Percentiles rank a stretch among this genome's conserved stretches.
phyloP scores from a whole-genome alignment of 2,329 filamentous ascomycete species.

The Sporothrix dimorphospora region DNA sequence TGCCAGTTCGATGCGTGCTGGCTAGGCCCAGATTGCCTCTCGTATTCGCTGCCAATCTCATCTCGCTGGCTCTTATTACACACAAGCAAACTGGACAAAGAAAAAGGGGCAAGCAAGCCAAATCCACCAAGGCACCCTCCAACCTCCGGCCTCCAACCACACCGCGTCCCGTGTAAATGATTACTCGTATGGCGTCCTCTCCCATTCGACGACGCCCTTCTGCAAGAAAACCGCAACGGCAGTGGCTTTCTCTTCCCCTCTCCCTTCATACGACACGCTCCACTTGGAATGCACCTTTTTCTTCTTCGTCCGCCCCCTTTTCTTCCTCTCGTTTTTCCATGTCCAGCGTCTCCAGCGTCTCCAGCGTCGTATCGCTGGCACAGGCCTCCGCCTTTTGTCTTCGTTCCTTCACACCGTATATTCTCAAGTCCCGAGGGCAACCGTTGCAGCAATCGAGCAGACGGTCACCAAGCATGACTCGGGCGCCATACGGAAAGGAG shows the following conservation, averaged over 20 bases:
- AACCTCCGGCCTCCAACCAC: neutral
- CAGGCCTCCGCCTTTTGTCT: conserved; percentile 8
- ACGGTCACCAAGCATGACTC: conserved; percentile 13
- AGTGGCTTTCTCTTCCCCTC: neutral
- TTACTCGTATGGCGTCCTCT: neutral
- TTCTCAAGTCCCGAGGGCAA: conserved; percentile 3
- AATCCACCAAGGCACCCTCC: neutral
- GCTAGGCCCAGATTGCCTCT: neutral
- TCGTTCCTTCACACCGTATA: neutral
- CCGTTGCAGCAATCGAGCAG: conserved; percentile 9
- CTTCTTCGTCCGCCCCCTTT: conserved; percentile 9
- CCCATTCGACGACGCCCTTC: neutral
- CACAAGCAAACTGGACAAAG: neutral
- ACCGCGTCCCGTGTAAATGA: neutral
- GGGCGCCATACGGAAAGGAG: conserved; percentile 6
- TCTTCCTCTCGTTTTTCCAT: neutral
- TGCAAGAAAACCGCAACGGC: neutral
- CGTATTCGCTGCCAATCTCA: conserved; percentile 21
- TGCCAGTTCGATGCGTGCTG: neutral
- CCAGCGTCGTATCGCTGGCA: neutral
- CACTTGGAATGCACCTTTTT: conserved; percentile 22
- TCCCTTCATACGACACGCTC: conserved; percentile 17
- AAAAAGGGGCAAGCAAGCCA: neutral
- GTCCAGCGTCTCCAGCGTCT: neutral
- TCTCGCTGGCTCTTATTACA: neutral